phyloP scores from a whole-genome alignment of 352 stramenopile genomes.

The Plasmopara halstedii region DNA sequence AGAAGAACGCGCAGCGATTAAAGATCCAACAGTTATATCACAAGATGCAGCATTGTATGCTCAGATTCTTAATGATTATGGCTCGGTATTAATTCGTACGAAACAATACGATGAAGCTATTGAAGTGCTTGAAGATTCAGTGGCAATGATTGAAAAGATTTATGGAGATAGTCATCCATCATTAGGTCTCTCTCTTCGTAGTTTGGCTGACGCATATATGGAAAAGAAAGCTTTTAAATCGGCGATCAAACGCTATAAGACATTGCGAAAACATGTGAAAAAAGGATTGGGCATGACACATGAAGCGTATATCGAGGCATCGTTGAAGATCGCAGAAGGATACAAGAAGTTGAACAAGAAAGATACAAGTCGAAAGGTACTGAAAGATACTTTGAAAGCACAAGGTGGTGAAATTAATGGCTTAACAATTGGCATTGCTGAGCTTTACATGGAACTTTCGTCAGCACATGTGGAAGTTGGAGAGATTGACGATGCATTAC shows the following conservation, averaged over 20 bases:
- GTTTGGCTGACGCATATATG: constrained; percentile 74
- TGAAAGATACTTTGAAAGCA: constrained; percentile 47
- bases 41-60: constrained; percentile 69
- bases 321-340: constrained; percentile 52
- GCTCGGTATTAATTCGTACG: constrained; percentile 58
- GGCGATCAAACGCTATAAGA: constrained; percentile 63
- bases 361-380: constrained; percentile 38
- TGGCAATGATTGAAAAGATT: constrained; percentile 65
- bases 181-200: constrained; percentile 62
- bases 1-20: constrained; percentile 33
- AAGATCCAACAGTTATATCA: constrained; percentile 45
- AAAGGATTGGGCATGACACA: constrained; percentile 55
- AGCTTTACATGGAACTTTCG: constrained; percentile 77
- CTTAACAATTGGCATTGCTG: constrained; percentile 55
- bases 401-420: constrained; percentile 54
- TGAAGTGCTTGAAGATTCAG: constrained; percentile 67
- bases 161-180: constrained; percentile 77
- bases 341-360: constrained; percentile 65
- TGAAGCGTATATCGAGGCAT: constrained; percentile 69
- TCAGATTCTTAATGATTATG: constrained; percentile 77
- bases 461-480: constrained; percentile 32
- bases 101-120: constrained; percentile 72
- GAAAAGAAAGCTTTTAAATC: constrained; percentile 64
- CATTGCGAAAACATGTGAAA: constrained; percentile 60
- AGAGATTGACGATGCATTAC: constrained; percentile 32